These are phyloP conservation scores for Sclerotinia trifoliorum DNA, from an alignment of 2,329 filamentous ascomycete species.

Conservation along the genomic window DNA sequence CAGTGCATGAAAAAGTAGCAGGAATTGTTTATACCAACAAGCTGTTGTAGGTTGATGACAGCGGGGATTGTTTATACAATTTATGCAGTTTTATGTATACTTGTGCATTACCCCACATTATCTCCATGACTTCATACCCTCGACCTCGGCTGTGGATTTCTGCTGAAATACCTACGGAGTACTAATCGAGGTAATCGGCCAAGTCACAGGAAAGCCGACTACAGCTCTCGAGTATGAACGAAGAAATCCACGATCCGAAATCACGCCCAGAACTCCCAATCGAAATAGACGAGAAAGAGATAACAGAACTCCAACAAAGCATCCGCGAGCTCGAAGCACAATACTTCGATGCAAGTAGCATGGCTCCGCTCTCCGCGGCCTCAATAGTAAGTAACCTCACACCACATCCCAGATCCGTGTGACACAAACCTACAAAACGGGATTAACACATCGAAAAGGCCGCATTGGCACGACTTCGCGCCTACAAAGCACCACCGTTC, in stretches of 20 bases:
- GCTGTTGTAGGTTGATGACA: background rate
- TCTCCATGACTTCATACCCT: constrained; percentile 10
- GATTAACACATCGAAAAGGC: constrained; percentile 28
- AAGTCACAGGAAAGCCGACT: no score
- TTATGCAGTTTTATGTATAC: background rate
- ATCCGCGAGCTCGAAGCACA: constrained; percentile 34
- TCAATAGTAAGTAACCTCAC: constrained; percentile 33
- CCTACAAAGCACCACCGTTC: constrained; percentile 60
- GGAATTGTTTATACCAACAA: background rate
- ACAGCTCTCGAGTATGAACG: background rate
- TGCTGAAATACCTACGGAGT: background rate
- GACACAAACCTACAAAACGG: no score
- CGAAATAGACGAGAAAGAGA: constrained; percentile 40
- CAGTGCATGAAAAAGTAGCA: background rate
- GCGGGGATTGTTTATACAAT: background rate
- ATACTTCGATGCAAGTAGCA: constrained; percentile 39
- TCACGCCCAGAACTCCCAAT: background rate
- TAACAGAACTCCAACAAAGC: constrained; percentile 34
- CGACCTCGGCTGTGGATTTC: background rate
- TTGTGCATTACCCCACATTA: constrained; percentile 17
- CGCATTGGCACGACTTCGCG: constrained; percentile 55
- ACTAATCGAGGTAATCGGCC: background rate
- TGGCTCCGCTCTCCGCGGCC: constrained; percentile 38
- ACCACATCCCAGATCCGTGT: background rate
- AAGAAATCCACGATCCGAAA: background rate